phyloP scores from a whole-genome alignment of 2,329 filamentous ascomycete genomes.

The Colletotrichum sp. region DNA sequence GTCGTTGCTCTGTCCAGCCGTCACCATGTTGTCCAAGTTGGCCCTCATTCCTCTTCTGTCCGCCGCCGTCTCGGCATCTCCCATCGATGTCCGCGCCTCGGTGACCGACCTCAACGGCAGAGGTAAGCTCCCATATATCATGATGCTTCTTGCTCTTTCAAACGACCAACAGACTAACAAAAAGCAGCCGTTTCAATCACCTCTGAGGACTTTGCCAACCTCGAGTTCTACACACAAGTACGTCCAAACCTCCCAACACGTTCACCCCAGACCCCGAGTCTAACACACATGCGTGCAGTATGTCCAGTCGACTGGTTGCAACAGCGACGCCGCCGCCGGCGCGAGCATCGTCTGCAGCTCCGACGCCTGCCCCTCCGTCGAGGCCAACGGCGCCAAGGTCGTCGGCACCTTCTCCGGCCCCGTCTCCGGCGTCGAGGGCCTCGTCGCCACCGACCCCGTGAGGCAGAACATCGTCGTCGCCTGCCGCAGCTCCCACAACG shows the following conservation, averaged over 20 bases:
- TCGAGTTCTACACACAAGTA: conserved; percentile 53
- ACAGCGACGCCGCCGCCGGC: conserved; percentile 44
- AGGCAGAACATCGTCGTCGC: conserved; percentile 62
- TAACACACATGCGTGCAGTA: conserved; percentile 31
- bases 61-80: conserved; percentile 17
- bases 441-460: conserved; percentile 54
- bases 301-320: conserved; percentile 59
- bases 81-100: not conserved
- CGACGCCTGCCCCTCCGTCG: conserved; percentile 48
- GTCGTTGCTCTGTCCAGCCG: not conserved
- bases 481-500: conserved; percentile 62
- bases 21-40: conserved; percentile 23
- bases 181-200: conserved; percentile 27
- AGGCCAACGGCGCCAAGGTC: conserved; percentile 47
- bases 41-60: conserved; percentile 19
- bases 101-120: conserved; percentile 31
- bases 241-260: not conserved
- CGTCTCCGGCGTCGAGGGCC: conserved; percentile 52
- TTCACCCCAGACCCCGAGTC: not conserved
- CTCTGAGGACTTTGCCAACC: conserved; percentile 36
- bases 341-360: conserved; percentile 46
- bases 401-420: conserved; percentile 44
- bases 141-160: not conserved
- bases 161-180: not conserved
- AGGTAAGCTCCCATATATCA: conserved; percentile 30